Percentiles rank a stretch among this genome's conserved stretches.
Evolutionary conservation across 2,329 filamentous ascomycete species (phyloP).

Genomic region (Nannizzia gypsea): DNA sequence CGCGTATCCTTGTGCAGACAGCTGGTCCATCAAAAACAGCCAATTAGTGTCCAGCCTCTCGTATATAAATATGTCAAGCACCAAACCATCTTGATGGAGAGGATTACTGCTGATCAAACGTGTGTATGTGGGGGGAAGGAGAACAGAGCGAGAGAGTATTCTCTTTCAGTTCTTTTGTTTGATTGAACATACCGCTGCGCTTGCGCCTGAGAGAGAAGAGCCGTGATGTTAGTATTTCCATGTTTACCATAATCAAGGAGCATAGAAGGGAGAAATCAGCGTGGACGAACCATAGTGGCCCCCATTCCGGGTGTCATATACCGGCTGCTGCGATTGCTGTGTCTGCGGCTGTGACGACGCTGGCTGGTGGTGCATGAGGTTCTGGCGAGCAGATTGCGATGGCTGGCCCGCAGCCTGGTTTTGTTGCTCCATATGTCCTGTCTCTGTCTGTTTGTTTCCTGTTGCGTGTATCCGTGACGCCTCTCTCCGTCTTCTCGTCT

Average conservation of each 20-base stretch:
- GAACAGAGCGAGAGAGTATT: neutral
- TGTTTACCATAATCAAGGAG: neutral
- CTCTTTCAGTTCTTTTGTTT: too few species aligned
- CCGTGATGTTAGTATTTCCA: conserved; percentile 3
- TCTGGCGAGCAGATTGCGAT: conserved; percentile 8
- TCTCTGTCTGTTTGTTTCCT: neutral
- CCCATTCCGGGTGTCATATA: conserved; percentile 62
- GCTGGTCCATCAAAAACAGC: conserved; percentile 38
- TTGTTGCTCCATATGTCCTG: neutral
- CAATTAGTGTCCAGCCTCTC: conserved; percentile 1
- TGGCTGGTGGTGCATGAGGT: conserved; percentile 4
- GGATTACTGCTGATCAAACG: neutral
- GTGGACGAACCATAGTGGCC: conserved; percentile 62
- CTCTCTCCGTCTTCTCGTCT: neutral
- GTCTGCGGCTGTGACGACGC: conserved; percentile 34
- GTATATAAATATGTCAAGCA: conserved; percentile 4
- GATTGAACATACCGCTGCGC: conserved; percentile 47
- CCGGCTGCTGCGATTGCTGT: conserved; percentile 49
- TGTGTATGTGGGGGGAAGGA: neutral
- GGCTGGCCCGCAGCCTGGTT: conserved; percentile 9
- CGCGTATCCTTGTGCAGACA: conserved; percentile 75
- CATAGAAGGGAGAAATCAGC: conserved; percentile 8
- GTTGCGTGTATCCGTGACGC: neutral
- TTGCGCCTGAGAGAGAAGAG: conserved; percentile 44
- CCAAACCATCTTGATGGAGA: neutral